Conservation (phyloP, 768 basidiomycete species). For the Pholiota microspora region DNA sequence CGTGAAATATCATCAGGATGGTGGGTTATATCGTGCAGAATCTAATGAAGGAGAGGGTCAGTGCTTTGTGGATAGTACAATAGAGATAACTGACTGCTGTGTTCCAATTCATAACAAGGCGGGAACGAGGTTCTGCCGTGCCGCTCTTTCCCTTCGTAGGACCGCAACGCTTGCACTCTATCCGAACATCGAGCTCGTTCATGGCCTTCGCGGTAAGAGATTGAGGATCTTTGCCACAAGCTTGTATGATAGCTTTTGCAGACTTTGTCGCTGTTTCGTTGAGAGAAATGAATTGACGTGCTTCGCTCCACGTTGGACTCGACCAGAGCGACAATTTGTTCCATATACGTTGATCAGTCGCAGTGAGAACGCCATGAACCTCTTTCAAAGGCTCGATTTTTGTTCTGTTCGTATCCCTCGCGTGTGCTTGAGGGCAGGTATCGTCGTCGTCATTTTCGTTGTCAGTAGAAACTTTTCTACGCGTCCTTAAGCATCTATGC, state of each 20-base stretch:
- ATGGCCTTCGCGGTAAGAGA: constrained; percentile 18
- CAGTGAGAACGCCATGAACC: background rate
- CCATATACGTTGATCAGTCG: constrained; percentile 8
- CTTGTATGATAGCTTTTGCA: constrained; percentile 21
- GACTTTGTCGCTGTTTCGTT: constrained; percentile 25
- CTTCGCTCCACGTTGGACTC: constrained; percentile 22
- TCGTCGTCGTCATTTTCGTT: too few species aligned
- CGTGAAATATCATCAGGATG: background rate
- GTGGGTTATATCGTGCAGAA: constrained; percentile 21
- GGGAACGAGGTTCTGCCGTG: background rate
- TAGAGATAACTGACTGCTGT: constrained; percentile 24
- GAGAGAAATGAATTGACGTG: constrained; percentile 18
- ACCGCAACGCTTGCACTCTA: constrained; percentile 31
- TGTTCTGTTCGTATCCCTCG: too few species aligned
- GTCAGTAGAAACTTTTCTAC: background rate
- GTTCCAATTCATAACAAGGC: constrained; percentile 30
- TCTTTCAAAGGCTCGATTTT: too few species aligned
- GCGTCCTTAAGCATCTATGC: constrained; percentile 24
- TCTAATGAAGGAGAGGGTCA: constrained; percentile 9
- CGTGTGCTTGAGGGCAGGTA: too few species aligned
- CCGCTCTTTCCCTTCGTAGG: background rate
- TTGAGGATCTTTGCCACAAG: constrained; percentile 27
- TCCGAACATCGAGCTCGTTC: constrained; percentile 19
- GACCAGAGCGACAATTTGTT: background rate
- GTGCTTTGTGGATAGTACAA: background rate